Evolutionary conservation across 2,329 filamentous ascomycete species (phyloP).

Genomic region (Nigrospora sphaerica): DNA sequence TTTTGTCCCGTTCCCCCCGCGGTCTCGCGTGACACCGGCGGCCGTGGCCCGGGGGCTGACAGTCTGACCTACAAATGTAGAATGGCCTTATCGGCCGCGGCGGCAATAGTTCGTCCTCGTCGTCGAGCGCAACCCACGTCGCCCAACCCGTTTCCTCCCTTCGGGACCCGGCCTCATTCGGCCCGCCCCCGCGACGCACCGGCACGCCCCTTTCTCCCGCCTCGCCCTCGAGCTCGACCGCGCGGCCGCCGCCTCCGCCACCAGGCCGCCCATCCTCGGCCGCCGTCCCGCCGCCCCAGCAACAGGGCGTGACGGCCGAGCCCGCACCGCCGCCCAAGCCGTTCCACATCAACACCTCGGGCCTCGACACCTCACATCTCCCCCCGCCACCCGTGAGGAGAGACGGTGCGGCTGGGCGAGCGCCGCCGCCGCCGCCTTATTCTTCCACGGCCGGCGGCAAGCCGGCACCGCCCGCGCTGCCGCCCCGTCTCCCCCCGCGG

Average conservation of each 20-base stretch:
- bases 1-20: background rate
- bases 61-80: background rate
- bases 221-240: constrained; percentile 31
- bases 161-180: constrained; percentile 71
- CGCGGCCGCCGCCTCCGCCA: constrained; percentile 32
- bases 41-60: background rate
- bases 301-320: constrained; percentile 13
- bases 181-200: constrained; percentile 66
- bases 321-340: constrained; percentile 48
- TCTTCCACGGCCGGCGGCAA: constrained; percentile 16
- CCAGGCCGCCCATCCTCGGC: constrained; percentile 14
- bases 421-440: constrained; percentile 18
- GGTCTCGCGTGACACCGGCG: background rate
- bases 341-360: constrained; percentile 64
- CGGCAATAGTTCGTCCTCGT: constrained; percentile 12
- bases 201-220: constrained; percentile 15
- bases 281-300: background rate
- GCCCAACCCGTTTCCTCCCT: constrained; percentile 61
- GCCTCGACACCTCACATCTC: constrained; percentile 59
- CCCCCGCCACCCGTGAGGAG: constrained; percentile 61
- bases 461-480: constrained; percentile 42
- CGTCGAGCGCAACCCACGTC: constrained; percentile 24
- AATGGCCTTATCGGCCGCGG: constrained; percentile 31
- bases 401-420: constrained; percentile 28
- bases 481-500: constrained; percentile 67